Evolutionary conservation across 2,329 filamentous ascomycete genomes (phyloP), one percentile per base, ranked within the genome.

Genomic region (Colletotrichum sublineola): DNA sequence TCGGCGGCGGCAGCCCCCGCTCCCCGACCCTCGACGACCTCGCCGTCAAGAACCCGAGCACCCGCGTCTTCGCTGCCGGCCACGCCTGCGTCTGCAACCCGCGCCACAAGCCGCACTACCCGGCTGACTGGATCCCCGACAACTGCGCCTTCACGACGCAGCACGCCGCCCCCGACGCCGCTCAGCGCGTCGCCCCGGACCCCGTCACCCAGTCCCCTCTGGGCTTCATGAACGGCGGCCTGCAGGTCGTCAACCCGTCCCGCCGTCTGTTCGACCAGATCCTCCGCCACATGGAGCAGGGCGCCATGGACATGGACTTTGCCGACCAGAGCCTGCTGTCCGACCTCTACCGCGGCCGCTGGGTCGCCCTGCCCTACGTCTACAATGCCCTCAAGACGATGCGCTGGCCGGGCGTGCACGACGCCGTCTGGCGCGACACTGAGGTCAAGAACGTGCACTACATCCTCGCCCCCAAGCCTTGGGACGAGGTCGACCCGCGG

Each of bases 31-130:
- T 68, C 63, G 71, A 42, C 20, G 65, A 58, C 65, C 40, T 52
- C 33, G 52, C 52, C 33, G 63, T 61, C 44, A 72, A 69, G 58
- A 72, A 72, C 70, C 66, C 70, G 33, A 73, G 70, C 61, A 68
- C 66, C 56, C 86, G 88, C 56, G 93, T 97, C 44, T 96, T 97
- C 81, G 94, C 94, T 1, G 94, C 94, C 5, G 90, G 91, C 74
- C 94, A 96, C 82, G 94, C 94, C 6, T 97, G 94, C 82, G 91
- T 94, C 24, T 97, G 94, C 84, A 97, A 97, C 82, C 94, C 94
- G 31, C 84, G 95, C 75, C 87, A 89, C 76, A 94, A 94, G 81
- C 78, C 89, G 40, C 93, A 97, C 82, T 97, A 97, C 81, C 94
- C 94, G 0, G 81, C 84, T 61, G 83, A 94, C 80, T 97, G 93